Conservation (phyloP, 225 moss, liverwort and hornwort species). For the Thuidium tamariscinum region DNA sequence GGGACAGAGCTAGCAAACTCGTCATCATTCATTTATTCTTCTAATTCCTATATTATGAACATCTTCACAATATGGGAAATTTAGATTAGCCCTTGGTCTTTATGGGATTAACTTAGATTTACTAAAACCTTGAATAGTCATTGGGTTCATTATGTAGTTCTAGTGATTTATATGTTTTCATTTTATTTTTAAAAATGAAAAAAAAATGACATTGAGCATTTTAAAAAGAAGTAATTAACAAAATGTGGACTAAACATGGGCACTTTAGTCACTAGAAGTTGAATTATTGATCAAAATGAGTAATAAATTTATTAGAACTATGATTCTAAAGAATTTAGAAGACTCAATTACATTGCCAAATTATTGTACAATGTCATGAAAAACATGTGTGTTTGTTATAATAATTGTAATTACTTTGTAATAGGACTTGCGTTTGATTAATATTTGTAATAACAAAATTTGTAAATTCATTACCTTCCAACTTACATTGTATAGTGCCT, state of each 20-base stretch:
- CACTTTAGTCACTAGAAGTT: not conserved
- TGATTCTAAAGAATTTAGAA: not conserved
- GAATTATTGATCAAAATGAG: not conserved
- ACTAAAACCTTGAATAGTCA: not conserved
- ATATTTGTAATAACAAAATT: not conserved
- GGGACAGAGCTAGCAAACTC: not conserved
- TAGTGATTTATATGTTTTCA: not conserved
- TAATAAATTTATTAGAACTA: not conserved
- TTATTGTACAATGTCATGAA: not conserved
- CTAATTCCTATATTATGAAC: not conserved
- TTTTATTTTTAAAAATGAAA: not conserved
- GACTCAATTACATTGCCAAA: not conserved
- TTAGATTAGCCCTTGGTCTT: not conserved
- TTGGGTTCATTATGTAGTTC: not conserved
- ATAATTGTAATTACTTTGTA: not conserved
- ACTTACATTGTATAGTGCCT: too few relatives aligned
- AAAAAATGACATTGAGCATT: not conserved
- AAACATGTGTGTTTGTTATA: not conserved
- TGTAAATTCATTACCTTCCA: not conserved
- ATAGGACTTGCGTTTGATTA: not conserved
- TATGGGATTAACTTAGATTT: not conserved
- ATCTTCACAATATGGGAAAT: not conserved
- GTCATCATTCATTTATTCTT: not conserved
- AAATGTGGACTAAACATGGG: too few relatives aligned
- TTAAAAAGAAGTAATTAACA: rapidly evolving